phyloP scores from a whole-genome alignment of 2,329 filamentous ascomycete species.

The Ophiocordyceps australis region DNA sequence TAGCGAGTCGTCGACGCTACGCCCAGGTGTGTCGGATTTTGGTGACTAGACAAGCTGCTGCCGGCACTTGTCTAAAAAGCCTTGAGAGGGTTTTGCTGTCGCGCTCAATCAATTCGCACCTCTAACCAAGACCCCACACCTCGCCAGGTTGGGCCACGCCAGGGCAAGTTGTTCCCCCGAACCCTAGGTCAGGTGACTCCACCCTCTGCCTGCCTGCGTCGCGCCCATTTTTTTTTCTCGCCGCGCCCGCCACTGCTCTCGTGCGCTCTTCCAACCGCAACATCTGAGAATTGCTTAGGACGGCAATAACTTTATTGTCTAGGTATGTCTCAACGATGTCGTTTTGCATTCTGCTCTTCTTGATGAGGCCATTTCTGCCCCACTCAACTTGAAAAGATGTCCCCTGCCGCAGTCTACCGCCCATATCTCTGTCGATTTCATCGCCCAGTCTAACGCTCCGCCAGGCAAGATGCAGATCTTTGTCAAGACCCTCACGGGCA shows the following conservation, averaged over 20 bases:
- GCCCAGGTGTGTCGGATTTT: no score
- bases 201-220: slow-evolving; percentile 10
- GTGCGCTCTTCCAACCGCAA: slow-evolving; percentile 21
- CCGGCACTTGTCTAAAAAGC: no score
- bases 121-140: slow-evolving; percentile 2
- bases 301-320: slow-evolving; percentile 41
- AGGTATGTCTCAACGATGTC: slow-evolving; percentile 41
- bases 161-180: slow-evolving; percentile 7
- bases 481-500: slow-evolving; percentile 86
- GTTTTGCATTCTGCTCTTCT: slow-evolving; percentile 9
- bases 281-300: slow-evolving; percentile 45
- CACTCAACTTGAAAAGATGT: no score
- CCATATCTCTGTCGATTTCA: background rate
- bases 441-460: slow-evolving; percentile 19
- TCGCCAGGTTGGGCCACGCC: slow-evolving; percentile 2
- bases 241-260: no score
- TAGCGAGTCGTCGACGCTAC: no score
- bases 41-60: no score
- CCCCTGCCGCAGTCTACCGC: no score
- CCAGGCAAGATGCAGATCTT: slow-evolving; percentile 60
- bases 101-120: background rate
- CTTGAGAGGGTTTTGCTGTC: no score
- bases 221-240: slow-evolving; percentile 7
- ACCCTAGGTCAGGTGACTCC: slow-evolving; percentile 10
- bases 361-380: no score